Evolutionary conservation across 2,329 filamentous ascomycete genomes (phyloP).

Genomic region (Elsinoe arachidis): DNA sequence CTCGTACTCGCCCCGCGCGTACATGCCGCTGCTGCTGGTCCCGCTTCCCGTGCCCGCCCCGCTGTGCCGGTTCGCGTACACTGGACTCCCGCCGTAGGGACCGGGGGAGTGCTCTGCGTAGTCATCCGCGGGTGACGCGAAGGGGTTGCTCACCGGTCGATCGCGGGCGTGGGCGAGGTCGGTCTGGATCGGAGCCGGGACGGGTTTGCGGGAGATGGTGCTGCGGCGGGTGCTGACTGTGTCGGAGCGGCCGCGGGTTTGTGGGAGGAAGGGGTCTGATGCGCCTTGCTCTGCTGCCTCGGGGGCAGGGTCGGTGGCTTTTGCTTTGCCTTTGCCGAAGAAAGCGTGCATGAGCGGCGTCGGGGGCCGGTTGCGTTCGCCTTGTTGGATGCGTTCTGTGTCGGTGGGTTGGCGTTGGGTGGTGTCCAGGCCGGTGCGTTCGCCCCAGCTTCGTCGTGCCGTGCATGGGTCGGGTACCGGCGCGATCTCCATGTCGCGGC

Average conservation of each 20-base stretch:
- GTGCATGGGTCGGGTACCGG: constrained; percentile 9
- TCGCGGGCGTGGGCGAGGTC: neutral
- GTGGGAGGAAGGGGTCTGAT: neutral
- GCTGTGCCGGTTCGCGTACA: neutral
- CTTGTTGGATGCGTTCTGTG: neutral
- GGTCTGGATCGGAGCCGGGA: neutral
- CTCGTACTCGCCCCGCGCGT: constrained; percentile 10
- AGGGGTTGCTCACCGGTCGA: constrained; percentile 12
- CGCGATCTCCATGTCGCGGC: neutral
- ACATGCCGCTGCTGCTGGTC: neutral
- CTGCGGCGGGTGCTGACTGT: neutral
- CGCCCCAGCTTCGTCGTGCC: neutral
- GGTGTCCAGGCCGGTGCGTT: neutral
- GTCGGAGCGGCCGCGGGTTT: neutral
- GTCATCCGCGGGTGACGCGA: constrained; percentile 12
- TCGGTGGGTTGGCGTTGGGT: neutral
- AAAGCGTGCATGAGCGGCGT: constrained; percentile 10
- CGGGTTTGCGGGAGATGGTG: neutral
- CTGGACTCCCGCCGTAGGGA: neutral
- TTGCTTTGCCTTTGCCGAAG: neutral
- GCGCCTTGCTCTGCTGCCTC: neutral
- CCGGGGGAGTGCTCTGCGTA: constrained; percentile 3
- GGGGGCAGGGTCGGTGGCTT: neutral
- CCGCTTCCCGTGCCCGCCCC: too few relatives aligned
- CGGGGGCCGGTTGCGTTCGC: neutral